phyloP scores from a whole-genome alignment of 345 rosid genomes.

The Eucalyptus tenuipes region DNA sequence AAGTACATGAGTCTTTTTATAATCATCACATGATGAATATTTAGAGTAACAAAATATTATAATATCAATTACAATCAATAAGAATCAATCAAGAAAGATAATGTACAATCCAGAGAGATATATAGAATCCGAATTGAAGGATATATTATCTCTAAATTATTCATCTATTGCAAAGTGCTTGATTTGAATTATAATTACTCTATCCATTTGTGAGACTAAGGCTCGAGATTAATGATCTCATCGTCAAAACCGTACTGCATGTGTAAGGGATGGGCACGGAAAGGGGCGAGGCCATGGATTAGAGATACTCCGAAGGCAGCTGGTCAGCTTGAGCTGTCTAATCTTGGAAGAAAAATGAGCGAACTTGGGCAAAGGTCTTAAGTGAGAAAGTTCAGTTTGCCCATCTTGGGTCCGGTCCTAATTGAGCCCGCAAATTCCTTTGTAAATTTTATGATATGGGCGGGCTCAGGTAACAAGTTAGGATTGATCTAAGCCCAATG shows the following conservation, averaged over 20 bases:
- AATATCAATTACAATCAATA: neutral
- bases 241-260: neutral
- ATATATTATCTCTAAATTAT: neutral
- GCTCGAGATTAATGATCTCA: neutral
- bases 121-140: accelerated
- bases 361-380: neutral
- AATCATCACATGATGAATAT: neutral
- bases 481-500: neutral
- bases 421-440: neutral
- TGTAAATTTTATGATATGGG: neutral
- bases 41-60: neutral
- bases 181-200: neutral
- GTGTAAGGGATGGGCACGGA: neutral
- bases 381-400: neutral
- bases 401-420: neutral
- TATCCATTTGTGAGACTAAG: neutral
- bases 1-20: neutral
- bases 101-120: neutral
- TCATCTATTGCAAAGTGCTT: neutral
- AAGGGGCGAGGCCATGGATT: neutral
- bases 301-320: neutral
- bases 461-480: neutral
- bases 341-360: neutral
- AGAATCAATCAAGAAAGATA: neutral
- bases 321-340: neutral